Evolutionary conservation across 2,329 filamentous ascomycete genomes (phyloP).

Genomic region (Nakataea oryzae): DNA sequence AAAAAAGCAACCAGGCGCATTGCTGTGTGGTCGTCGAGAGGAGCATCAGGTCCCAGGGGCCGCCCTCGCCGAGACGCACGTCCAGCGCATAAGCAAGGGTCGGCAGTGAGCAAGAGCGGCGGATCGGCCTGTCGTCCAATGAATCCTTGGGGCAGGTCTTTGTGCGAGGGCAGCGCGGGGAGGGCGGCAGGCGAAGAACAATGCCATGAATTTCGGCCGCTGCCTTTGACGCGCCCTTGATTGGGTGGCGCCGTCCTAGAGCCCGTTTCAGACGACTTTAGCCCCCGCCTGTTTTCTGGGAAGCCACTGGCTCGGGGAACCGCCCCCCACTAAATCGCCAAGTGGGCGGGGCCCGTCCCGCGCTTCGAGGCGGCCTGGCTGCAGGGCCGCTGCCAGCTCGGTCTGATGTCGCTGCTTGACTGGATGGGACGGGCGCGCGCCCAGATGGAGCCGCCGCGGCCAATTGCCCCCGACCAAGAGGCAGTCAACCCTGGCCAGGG

Average conservation of each 20-base stretch:
- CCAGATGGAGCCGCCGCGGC: not conserved
- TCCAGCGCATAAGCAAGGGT: conserved; percentile 1
- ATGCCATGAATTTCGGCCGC: conserved; percentile 2
- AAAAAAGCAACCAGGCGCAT: not conserved
- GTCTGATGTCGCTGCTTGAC: not conserved
- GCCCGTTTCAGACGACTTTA: conserved; percentile 9
- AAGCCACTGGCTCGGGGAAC: not conserved
- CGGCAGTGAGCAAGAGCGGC: not conserved
- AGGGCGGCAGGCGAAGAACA: not conserved
- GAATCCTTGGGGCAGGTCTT: not conserved
- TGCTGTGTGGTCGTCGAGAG: not conserved
- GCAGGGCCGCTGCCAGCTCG: not conserved
- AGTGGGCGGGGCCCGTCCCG: not conserved
- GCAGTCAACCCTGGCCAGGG: not conserved
- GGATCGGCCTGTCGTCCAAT: conserved; percentile 4
- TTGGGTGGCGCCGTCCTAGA: conserved; percentile 7
- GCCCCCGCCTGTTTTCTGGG: not conserved
- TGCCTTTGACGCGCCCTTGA: conserved; percentile 4
- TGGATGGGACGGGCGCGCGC: not conserved
- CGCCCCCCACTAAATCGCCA: not conserved
- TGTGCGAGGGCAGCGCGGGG: not conserved
- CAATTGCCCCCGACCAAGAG: too few species aligned
- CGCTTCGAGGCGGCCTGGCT: not conserved
- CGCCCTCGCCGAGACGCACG: not conserved
- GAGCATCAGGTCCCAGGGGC: not conserved